A percentile compares a stretch with the other conserved stretches of the same genome.
Evolutionary conservation across 1,139 yeast species (phyloP).

Genomic region (Magnusiomyces paraingens): DNA sequence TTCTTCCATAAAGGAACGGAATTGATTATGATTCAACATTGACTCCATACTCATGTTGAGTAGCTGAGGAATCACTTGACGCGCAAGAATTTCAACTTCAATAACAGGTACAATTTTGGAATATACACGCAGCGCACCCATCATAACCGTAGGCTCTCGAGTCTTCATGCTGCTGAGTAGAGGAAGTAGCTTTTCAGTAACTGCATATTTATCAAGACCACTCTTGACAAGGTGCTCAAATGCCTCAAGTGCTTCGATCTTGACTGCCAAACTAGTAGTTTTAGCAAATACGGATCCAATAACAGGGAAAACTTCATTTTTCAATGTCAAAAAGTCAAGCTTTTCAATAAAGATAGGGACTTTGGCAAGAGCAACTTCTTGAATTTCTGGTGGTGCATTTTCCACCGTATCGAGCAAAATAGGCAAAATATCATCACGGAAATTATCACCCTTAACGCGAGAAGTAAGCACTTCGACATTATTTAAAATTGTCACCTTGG

Average conservation of each 20-base stretch:
- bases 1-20: conserved; percentile 34
- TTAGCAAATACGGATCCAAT: conserved; percentile 69
- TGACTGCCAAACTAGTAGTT: conserved; percentile 75
- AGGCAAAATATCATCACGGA: conserved; percentile 36
- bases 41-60: conserved; percentile 44
- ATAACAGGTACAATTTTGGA: conserved; percentile 34
- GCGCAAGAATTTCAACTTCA: conserved; percentile 40
- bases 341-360: conserved; percentile 41
- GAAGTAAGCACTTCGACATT: conserved; percentile 48
- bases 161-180: conserved; percentile 68
- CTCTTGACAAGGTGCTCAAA: conserved; percentile 56
- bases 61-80: conserved; percentile 44
- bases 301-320: conserved; percentile 66
- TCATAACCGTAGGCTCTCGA: conserved; percentile 62
- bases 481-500: conserved; percentile 49
- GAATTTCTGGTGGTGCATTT: conserved; percentile 40
- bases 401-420: conserved; percentile 29
- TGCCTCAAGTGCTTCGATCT: conserved; percentile 60
- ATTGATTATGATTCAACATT: conserved; percentile 39
- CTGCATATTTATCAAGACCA: conserved; percentile 63
- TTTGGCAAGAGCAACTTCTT: conserved; percentile 50
- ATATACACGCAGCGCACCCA: conserved; percentile 50
- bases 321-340: conserved; percentile 66
- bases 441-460: conserved; percentile 43
- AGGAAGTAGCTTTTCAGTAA: conserved; percentile 73